Evolutionary conservation across 768 basidiomycete genomes (phyloP), one percentile per base, ranked within the genome.

Genomic region (Suillus decipiens): DNA sequence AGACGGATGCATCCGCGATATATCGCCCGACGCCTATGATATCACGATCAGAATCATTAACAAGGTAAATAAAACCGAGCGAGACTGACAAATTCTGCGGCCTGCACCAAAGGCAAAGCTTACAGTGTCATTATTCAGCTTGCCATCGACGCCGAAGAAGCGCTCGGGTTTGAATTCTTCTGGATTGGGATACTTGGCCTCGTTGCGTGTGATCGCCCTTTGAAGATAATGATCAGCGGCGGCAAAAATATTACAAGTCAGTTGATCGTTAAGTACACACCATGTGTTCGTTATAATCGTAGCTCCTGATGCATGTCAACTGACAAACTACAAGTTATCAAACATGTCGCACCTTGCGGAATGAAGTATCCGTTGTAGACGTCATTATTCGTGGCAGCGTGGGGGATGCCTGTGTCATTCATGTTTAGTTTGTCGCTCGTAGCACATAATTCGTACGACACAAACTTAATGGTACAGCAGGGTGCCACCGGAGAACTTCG

Each of bases 291-390:
- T 69, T 41, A 74, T 68, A 56, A 74, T 63, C 43, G 74, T 74
- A 11, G 72, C 68, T 15, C 73, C 72, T 75, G 28, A 28, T 17
- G 2, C 54, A 34, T 24, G 47, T 53, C 4, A 28, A 60, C 59
- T 2, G 45, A 42, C 17, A 51, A 12, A 19, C 31, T 12, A 51
- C n/a, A 19, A 37, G 22, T 43, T 45, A 34, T 39, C 12, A 22
- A 10, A 33, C 9, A 10, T 19, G 10, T 3, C 72, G 8, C 17
- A 72, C 86, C 87, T 69, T 80, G 77, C 1, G 87, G 87, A 59
- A 89, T 88, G 24, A 82, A 72, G 64, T 83, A 83, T n/a, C 80
- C 79, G 36, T 74, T 69, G 61, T 83, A 84, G 14, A 77, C 62
- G 43, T 84, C 82, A 50, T 79, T 75, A 28, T 70, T 69, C 1